phyloP scores from a whole-genome alignment of 345 rosid species.

The Syzygium aromaticum region DNA sequence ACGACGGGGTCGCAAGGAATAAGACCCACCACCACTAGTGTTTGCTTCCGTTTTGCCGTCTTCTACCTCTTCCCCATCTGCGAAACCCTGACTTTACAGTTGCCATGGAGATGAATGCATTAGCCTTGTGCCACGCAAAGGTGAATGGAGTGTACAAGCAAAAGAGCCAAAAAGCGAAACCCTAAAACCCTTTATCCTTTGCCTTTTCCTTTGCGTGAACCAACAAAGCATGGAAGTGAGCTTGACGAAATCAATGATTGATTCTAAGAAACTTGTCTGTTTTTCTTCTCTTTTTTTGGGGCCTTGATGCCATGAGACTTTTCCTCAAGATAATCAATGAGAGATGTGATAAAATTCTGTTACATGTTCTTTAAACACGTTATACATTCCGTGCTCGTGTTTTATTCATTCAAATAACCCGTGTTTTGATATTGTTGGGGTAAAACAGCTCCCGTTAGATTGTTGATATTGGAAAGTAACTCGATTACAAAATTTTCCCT shows the following conservation, averaged over 20 bases:
- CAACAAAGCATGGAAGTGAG: background rate
- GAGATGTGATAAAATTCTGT: background rate
- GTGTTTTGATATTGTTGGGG: too few relatives aligned
- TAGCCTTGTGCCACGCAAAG: background rate
- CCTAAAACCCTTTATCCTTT: background rate
- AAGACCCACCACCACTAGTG: background rate
- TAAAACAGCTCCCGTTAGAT: background rate
- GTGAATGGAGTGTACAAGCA: background rate
- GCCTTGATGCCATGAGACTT: too few relatives aligned
- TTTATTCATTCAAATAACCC: too few relatives aligned
- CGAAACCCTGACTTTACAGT: background rate
- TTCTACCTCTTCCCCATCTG: background rate
- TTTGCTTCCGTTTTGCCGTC: background rate
- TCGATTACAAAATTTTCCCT: background rate
- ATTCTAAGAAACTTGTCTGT: background rate
- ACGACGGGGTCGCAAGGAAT: background rate
- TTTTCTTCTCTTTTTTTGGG: background rate
- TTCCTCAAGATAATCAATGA: too few relatives aligned
- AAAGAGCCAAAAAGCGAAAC: background rate
- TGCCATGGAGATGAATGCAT: background rate
- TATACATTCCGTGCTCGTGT: background rate
- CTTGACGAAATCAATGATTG: background rate
- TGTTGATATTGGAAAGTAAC: background rate
- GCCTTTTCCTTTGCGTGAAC: background rate
- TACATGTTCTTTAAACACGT: background rate